A percentile compares a stretch with the other conserved stretches of the same genome.
Evolutionary conservation across 1,284 basidiomycete genomes (phyloP).

Genomic region (Ceratobasidium sp.): DNA sequence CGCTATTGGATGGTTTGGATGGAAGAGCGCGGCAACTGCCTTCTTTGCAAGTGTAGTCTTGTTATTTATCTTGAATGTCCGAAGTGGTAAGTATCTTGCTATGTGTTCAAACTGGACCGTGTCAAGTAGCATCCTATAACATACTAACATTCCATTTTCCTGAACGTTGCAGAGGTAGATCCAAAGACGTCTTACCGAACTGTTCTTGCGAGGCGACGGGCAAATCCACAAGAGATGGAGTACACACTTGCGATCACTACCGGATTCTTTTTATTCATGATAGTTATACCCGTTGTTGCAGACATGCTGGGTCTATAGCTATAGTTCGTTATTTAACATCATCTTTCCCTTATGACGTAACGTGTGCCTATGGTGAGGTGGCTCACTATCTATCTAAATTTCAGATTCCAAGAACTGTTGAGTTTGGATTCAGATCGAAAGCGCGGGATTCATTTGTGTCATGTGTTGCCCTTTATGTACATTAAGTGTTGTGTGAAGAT

Average conservation of each 20-base stretch:
- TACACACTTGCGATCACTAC: constrained; percentile 43
- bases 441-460: too few relatives aligned
- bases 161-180: constrained; percentile 19
- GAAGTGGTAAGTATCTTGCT: constrained; percentile 19
- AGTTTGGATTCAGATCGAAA: too few relatives aligned
- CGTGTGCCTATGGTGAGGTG: neutral
- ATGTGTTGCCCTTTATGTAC: too few relatives aligned
- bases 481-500: too few relatives aligned
- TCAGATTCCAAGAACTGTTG: neutral
- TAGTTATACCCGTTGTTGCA: constrained; percentile 28
- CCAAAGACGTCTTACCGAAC: constrained; percentile 25
- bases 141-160: neutral
- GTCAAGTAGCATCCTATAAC: neutral
- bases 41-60: constrained; percentile 38
- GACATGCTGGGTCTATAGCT: constrained; percentile 21
- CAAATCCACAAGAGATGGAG: constrained; percentile 43
- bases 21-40: constrained; percentile 37
- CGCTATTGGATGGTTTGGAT: constrained; percentile 44
- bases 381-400: neutral
- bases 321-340: neutral
- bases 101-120: neutral
- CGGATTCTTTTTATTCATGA: constrained; percentile 40
- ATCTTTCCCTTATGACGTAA: neutral
- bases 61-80: constrained; percentile 33
- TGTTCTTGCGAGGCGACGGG: constrained; percentile 34